Percentiles rank a stretch among this genome's conserved stretches.
phyloP scores from a whole-genome alignment of 306 rosid genomes.

The Psophocarpus tetragonolobus region DNA sequence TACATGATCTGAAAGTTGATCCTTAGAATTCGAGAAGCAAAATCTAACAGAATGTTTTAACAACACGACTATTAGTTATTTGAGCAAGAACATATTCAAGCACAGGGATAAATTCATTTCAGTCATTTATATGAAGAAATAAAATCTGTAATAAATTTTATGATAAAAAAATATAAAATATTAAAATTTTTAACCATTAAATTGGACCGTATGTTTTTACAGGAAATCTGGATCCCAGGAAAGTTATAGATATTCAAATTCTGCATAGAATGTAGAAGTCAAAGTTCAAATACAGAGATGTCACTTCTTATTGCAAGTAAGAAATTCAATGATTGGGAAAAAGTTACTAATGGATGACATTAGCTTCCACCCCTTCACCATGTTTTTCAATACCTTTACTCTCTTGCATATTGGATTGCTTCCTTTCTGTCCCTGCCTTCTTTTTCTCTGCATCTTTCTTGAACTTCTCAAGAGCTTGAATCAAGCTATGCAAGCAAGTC shows the following conservation, averaged over 20 bases:
- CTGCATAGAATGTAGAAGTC: not conserved
- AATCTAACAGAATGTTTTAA: not conserved
- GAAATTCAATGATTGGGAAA: not conserved
- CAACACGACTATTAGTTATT: not conserved
- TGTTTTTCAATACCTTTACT: not conserved
- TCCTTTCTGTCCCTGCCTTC: conserved; percentile 33
- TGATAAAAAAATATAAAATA: too few species aligned
- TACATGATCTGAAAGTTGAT: not conserved
- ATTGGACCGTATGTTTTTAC: too few species aligned
- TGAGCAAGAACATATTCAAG: not conserved
- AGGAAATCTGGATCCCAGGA: too few species aligned
- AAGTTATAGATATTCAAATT: not conserved
- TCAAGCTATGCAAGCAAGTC: conserved; percentile 44
- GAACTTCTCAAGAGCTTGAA: conserved; percentile 46
- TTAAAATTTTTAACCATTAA: too few species aligned
- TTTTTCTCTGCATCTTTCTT: conserved; percentile 41
- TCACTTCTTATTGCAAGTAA: not conserved
- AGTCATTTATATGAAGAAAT: too few species aligned
- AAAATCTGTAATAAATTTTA: too few species aligned
- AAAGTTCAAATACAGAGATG: not conserved
- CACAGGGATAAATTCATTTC: not conserved
- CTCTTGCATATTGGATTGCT: not conserved
- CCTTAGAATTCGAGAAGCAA: not conserved
- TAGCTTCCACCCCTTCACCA: not conserved
- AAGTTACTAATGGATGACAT: not conserved